Evolutionary conservation across 805 yeast species (phyloP), one percentile per base, ranked within the genome.

Genomic region (Saccharomyces paradoxus): DNA sequence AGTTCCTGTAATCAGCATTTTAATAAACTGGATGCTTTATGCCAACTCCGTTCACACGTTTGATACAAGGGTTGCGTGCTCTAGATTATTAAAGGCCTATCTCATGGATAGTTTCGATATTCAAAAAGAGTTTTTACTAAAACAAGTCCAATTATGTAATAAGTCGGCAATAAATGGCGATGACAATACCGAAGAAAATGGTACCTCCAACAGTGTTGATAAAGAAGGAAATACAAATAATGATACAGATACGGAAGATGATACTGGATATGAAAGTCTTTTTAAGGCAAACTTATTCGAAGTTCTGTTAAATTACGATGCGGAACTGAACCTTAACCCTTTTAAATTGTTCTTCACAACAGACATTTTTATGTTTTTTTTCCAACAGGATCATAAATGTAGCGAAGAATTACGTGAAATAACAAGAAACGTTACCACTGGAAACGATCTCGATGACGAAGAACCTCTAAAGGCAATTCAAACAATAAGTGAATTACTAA

Each of bases 291-390:
- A 89, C 65, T 70, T 94, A 1, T 83, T 94, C 55, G 74, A 82
- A 27, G 79, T 86, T 0, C 69, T 94, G 6, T 77, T 89, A 60
- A 92, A 87, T 58, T 89, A 87, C 62, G 92, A 91, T 59, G 81
- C 83, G 2, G 86, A 82, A 22, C 67, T 77, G 50, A 81, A 83
- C 53, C 70, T 91, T 32, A 92, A 94, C 60, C 97, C 99, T 0
- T 94, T 90, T 66, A 82, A 83, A 62, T 71, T 82, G 0, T 94
- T 96, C 94, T 91, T 92, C 70, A 82, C 96, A 0, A 74, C 87
- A 2, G 78, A 83, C 3, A 73, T 89, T 3, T 66, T 92, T 24
- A 74, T 86, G 47, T 80, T 79, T 53, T 66, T 90, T 2, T 78
- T 90, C 57, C 52, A 60, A 22, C 37, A 56, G 14, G 65, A 63